Evolutionary conservation across 805 yeast genomes (phyloP), one percentile per base, ranked within the genome.

Genomic region (Yamadazyma ubonensis): DNA sequence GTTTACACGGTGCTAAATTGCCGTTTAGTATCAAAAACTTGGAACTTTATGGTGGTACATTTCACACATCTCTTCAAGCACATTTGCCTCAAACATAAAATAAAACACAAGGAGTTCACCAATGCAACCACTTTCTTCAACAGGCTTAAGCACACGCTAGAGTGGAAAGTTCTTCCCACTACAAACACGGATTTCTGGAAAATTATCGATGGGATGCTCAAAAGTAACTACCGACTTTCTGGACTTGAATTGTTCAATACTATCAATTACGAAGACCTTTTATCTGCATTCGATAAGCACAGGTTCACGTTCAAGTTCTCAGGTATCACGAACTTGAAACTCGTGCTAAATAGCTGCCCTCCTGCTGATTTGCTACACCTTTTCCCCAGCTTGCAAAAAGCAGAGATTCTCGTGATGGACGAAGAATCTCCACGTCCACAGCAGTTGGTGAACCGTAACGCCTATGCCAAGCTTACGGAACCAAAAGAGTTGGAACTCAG

Each of bases 21-120:
- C 32, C 72, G 57, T 41, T 41, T 55, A 20, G 73, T 69, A 25
- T 54, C 60, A 33, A 58, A 49, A 40, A 27, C 22, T 11, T 69
- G 74, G 74, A 60, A 67, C 41, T 12, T 36, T 6, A 34, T 52
- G 1, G 52, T 69, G 10, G 46, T 50, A 4, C 33, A 38, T 1
- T 44, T 68, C 1, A 67, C 67, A 1, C 29, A 38, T 11, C 44
- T 69, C 14, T 67, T 61, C 43, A 31, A 36, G 3, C 26, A 43
- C 3, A 45, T 62, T 21, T 34, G 37, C 12, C 54, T 63, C 36
- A 62, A 58, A 33, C 50, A 47, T n/a, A 49, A 51, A 14, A 46
- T 67, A 14, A 50, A 55, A 2, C 36, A 48, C 3, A 45, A 50
- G 0, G 73, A 67, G 38, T 65, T 61, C 44, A 29, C 43, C 5